Base-by-base conservation (phyloP, 2,329 filamentous ascomycete species). In the Cladosporium austrohemisphaericum region DNA sequence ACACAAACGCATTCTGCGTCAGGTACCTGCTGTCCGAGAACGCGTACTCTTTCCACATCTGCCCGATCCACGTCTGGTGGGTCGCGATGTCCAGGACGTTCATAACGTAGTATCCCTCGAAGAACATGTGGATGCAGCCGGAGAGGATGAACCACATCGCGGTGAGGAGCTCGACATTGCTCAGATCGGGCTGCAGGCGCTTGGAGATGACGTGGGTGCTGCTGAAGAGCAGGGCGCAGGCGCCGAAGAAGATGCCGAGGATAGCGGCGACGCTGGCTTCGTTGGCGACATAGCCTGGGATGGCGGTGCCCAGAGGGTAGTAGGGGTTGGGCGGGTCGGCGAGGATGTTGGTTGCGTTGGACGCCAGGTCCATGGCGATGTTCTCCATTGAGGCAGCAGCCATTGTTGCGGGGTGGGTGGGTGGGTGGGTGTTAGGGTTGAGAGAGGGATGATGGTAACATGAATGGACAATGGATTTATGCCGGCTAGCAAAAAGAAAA, bases 11-110 rank as follows among this genome's bases (percentile, higher is more conserved):
- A 63, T 93, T 86, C 14, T 83, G 82, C 2, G 85, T 90, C 58
- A 95, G 73, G 63, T 95, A 95, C 35, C 90, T 79, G 48, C 89
- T 94, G 70, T 95, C 90, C 2, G 87, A 91, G 26, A 91, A 76
- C 3, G 87, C 78, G 65, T 95, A 95, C 68, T 95, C 90, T 65
- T 95, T 95, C 90, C 90, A 95, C 36, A 95, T 74, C 71, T 95
- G 88, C 2, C 85, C 88, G 50, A 91, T 85, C 6, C 93, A 70
- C 48, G 84, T 82, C 64, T 89, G 84, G 52, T 80, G 80, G 9
- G 78, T 73, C 0, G 83, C 80, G 65, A 95, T 76, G 19, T 71
- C 72, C 18, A 73, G 69, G 65, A 88, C 85, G 64, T 91, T 81
- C 55, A 79, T 67, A 54, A 90, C 76, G 64, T 89, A 94, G 68